Evolutionary conservation across 2,329 filamentous ascomycete genomes (phyloP), one percentile per base, ranked within the genome.

Genomic region (Leptosphaerulina australis): DNA sequence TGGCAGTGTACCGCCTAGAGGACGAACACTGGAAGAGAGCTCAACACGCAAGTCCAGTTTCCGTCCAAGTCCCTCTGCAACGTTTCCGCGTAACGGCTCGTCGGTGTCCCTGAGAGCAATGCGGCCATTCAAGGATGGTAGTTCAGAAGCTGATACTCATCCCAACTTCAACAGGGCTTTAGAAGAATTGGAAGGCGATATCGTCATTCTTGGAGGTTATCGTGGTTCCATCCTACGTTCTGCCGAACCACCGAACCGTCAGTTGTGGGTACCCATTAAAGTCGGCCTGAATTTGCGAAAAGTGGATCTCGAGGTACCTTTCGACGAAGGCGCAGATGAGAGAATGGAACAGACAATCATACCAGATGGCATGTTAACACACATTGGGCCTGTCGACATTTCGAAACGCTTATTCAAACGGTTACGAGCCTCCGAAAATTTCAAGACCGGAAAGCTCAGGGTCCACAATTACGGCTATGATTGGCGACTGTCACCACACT

Each of bases 381-480:
- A 96, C 64, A 90, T 97, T 55, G 93, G 93, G 0, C 91, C 91
- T 0, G 88, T 97, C 30, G 93, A 97, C 69, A 92, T 97, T 50
- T 90, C 90, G 4, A 86, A 85, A 50, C 84, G 90, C 29, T 77
- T 97, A 1, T 86, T 97, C 72, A 92, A 90, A 67, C 86, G 88
- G 46, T 73, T 96, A 15, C 81, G 84, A 39, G 85, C 87, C 24
- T 89, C 84, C 58, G 85, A 90, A 10, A 95, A 95, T 63, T 85
- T 83, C 1, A 81, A 83, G 43, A 80, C 77, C 3, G 90, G 90
- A 6, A 87, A 82, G 55, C 76, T 97, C 5, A 81, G 91, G 36
- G 82, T 96, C 0, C 91, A 91, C 78, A 88, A 97, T 63, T 97
- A 93, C 67, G 91, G 92, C 14, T 97, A 96, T 64, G 93, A 97